Conservation (phyloP, 768 basidiomycete genomes). For the Boletus subparvulus region DNA sequence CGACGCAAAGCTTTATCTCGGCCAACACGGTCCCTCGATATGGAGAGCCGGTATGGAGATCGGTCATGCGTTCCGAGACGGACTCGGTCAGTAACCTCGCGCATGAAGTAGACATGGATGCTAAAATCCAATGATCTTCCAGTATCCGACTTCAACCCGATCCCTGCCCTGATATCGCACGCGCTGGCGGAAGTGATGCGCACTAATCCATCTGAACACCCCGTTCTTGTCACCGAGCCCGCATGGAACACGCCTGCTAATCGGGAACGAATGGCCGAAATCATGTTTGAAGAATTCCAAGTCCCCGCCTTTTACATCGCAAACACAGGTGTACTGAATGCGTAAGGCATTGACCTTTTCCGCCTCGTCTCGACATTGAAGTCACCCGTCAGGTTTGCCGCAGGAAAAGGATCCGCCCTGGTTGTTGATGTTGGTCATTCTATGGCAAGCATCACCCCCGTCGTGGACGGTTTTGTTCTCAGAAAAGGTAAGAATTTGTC, state of each 20-base stretch:
- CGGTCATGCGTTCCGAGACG: conserved; percentile 77
- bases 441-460: conserved; percentile 88
- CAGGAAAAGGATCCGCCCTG: conserved; percentile 95
- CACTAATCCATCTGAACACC: conserved; percentile 80
- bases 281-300: conserved; percentile 95
- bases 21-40: conserved; percentile 83
- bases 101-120: background rate
- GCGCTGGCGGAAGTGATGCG: conserved; percentile 76
- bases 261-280: conserved; percentile 92
- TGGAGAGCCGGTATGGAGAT: conserved; percentile 93
- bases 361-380: conserved; percentile 9
- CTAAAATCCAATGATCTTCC: conserved; percentile 2
- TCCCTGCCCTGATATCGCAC: conserved; percentile 69
- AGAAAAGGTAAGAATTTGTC: conserved; percentile 67
- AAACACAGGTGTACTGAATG: conserved; percentile 89
- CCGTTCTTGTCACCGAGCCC: conserved; percentile 90
- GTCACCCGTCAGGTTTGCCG: conserved; percentile 69
- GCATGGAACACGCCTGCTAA: conserved; percentile 96
- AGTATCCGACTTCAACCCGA: conserved; percentile 78
- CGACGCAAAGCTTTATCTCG: conserved; percentile 68
- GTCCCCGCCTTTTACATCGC: conserved; percentile 97
- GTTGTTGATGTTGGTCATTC: conserved; percentile 93
- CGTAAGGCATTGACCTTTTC: conserved; percentile 51
- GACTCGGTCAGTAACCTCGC: conserved; percentile 61
- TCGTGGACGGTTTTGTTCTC: conserved; percentile 96